A percentile compares a stretch with the other conserved stretches of the same genome.
Conservation (phyloP, 331 rosid species). For the Saraca asoca region DNA sequence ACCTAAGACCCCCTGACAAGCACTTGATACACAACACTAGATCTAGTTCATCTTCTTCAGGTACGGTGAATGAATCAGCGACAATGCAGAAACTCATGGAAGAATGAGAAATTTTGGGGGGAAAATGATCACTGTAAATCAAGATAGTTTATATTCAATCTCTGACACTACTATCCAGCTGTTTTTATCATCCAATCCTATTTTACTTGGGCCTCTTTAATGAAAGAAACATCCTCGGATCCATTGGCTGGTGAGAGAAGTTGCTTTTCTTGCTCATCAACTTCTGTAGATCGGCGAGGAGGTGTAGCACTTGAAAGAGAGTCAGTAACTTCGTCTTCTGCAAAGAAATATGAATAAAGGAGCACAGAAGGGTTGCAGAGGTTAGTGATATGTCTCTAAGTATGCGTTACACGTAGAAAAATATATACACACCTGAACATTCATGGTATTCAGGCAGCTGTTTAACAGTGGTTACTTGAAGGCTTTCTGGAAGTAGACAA, state of each 20-base stretch:
- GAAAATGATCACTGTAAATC: constrained; percentile 31
- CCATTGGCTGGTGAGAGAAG: constrained; percentile 57
- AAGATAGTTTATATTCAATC: background rate
- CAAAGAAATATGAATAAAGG: constrained; percentile 30
- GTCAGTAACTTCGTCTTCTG: constrained; percentile 74
- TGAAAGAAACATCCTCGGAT: constrained; percentile 53
- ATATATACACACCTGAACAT: constrained; percentile 61
- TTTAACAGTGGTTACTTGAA: constrained; percentile 81
- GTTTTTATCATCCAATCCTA: constrained; percentile 25
- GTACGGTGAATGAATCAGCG: constrained; percentile 24
- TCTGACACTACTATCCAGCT: constrained; percentile 17
- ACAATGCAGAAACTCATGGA: background rate
- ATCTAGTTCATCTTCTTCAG: constrained; percentile 21
- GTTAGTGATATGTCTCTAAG: background rate
- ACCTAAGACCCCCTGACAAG: too few species aligned
- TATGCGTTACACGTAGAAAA: background rate
- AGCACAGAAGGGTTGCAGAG: constrained; percentile 4
- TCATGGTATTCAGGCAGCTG: constrained; percentile 83
- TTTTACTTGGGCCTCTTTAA: constrained; percentile 56
- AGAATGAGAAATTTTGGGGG: background rate
- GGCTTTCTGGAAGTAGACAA: constrained; percentile 94
- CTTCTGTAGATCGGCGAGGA: constrained; percentile 46
- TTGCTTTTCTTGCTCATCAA: constrained; percentile 64
- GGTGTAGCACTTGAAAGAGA: constrained; percentile 59
- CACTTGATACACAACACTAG: constrained; percentile 19